These are phyloP conservation scores for Pyricularia pennisetigena DNA, from an alignment of 2,329 filamentous ascomycete genomes.

Conservation along the genomic window DNA sequence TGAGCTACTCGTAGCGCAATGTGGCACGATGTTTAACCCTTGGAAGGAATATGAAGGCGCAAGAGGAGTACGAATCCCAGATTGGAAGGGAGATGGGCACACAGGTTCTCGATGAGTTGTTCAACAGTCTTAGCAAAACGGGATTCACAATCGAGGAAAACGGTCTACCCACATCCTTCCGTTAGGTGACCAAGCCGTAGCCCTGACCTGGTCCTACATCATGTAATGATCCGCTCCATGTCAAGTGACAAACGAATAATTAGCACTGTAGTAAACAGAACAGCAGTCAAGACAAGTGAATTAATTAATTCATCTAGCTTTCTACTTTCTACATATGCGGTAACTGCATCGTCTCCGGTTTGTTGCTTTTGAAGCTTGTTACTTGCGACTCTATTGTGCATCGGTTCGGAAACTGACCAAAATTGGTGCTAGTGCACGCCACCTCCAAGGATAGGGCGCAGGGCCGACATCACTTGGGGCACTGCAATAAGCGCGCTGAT, in stretches of 20 bases:
- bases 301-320: neutral
- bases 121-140: neutral
- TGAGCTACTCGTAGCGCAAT: neutral
- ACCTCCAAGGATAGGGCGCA: neutral
- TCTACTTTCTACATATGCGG: neutral
- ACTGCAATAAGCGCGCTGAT: neutral
- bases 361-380: neutral
- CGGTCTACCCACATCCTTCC: neutral
- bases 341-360: neutral
- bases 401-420: neutral
- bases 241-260: neutral
- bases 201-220: neutral
- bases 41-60: neutral
- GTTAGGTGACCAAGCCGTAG: neutral
- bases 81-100: neutral
- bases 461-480: neutral
- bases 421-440: neutral
- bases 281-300: no score
- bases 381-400: neutral
- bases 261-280: neutral
- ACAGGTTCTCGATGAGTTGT: neutral
- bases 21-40: neutral
- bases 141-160: neutral
- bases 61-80: neutral
- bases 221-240: no score